phyloP scores from a whole-genome alignment of 768 basidiomycete genomes.

The Termitomyces sp. region DNA sequence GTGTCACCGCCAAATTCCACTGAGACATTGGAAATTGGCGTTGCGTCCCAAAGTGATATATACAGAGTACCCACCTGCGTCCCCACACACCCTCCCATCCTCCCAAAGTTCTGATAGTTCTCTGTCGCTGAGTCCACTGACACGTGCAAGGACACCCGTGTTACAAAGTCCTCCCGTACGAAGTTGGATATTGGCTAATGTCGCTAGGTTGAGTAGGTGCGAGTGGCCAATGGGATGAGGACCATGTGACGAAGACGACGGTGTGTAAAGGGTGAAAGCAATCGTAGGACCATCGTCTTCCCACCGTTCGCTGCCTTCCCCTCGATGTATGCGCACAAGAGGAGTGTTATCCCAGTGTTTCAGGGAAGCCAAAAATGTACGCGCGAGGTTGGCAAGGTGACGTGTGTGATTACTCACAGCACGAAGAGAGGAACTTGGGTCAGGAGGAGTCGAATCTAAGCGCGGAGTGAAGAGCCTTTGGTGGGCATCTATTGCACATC shows the following conservation, averaged over 20 bases:
- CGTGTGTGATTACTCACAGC: slow-evolving; percentile 9
- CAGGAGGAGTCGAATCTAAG: neutral
- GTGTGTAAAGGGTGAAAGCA: slow-evolving; percentile 11
- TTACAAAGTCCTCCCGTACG: slow-evolving; percentile 14
- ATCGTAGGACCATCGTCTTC: slow-evolving; percentile 13
- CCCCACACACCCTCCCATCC: slow-evolving; percentile 12
- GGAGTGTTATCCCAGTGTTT: slow-evolving; percentile 9
- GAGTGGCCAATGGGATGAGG: slow-evolving; percentile 5
- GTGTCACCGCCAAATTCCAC: slow-evolving; percentile 14
- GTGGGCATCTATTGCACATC: slow-evolving; percentile 9
- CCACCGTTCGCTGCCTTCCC: slow-evolving; percentile 11
- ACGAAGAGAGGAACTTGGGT: slow-evolving; percentile 2
- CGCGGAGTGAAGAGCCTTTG: slow-evolving; percentile 6
- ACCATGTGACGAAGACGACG: slow-evolving; percentile 1
- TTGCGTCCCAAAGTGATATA: no score
- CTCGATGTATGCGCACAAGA: slow-evolving; percentile 10
- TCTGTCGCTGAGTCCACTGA: slow-evolving; percentile 7
- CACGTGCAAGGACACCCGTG: slow-evolving; percentile 11
- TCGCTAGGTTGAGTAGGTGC: slow-evolving; percentile 10
- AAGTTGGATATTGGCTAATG: slow-evolving; percentile 13
- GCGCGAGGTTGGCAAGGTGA: slow-evolving; percentile 1
- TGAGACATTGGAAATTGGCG: neutral
- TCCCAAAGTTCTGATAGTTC: slow-evolving; percentile 10
- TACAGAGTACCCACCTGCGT: slow-evolving; percentile 6
- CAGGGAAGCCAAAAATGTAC: neutral